phyloP scores from a whole-genome alignment of 768 basidiomycete genomes.

The Termitomyces heimii region DNA sequence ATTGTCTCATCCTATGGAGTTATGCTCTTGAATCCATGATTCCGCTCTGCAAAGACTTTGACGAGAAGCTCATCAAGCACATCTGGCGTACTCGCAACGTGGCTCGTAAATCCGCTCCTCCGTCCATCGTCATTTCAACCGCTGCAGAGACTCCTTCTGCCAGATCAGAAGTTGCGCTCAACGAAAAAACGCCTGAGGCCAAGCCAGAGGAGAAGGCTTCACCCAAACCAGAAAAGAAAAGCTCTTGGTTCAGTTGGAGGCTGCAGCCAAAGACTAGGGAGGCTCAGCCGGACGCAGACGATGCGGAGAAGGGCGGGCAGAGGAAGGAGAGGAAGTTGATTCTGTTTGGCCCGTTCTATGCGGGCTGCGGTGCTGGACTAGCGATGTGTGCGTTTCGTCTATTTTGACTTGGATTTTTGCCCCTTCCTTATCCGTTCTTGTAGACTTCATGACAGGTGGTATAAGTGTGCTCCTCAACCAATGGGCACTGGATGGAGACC shows the following conservation, averaged over 20 bases:
- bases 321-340: conserved; percentile 38
- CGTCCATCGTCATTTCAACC: not conserved
- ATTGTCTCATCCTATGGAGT: conserved; percentile 78
- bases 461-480: conserved; percentile 57
- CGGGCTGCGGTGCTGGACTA: conserved; percentile 60
- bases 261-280: conserved; percentile 25
- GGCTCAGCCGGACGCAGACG: conserved; percentile 7
- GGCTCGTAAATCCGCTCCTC: conserved; percentile 14
- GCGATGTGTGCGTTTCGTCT: conserved; percentile 46
- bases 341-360: conserved; percentile 66
- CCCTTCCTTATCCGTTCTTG: not conserved
- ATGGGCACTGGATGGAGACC: conserved; percentile 57
- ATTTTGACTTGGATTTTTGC: not conserved
- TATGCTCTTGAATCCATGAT: conserved; percentile 67
- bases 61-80: conserved; percentile 73
- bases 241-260: conserved; percentile 41
- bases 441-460: conserved; percentile 61
- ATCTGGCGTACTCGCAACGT: conserved; percentile 58
- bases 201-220: conserved; percentile 11
- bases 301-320: conserved; percentile 34
- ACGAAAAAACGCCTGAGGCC: conserved; percentile 26
- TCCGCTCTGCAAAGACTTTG: conserved; percentile 64
- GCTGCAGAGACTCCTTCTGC: conserved; percentile 9
- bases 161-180: conserved; percentile 23
- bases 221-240: conserved; percentile 12